These are phyloP conservation scores for Trypanosoma boissoni DNA, from an alignment of 208 protist species.

Conservation along the genomic window DNA sequence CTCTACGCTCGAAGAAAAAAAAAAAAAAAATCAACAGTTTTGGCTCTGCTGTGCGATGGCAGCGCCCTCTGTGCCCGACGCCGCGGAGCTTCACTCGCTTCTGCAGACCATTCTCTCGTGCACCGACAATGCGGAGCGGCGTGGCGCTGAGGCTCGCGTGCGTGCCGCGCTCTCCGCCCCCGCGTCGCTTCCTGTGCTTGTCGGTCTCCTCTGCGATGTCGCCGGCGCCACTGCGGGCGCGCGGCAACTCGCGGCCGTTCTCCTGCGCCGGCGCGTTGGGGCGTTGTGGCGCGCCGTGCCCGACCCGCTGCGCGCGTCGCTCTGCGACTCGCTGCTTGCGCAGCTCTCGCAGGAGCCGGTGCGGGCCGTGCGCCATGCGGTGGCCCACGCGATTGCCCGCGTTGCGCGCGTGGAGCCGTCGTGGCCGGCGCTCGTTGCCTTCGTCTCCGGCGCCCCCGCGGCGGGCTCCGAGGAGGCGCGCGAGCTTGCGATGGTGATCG, in stretches of 20 bases:
- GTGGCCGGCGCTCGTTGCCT: conserved; percentile 64
- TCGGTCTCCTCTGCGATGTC: conserved; percentile 43
- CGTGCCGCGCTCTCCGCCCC: conserved; percentile 37
- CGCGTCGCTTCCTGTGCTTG: conserved; percentile 46
- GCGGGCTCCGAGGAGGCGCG: conserved; percentile 63
- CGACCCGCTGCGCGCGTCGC: conserved; percentile 32
- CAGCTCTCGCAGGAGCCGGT: conserved; percentile 61
- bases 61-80: not conserved
- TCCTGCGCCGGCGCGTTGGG: conserved; percentile 79
- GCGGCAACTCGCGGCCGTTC: conserved; percentile 77
- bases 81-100: conserved; percentile 44
- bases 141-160: conserved; percentile 47
- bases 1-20: not conserved
- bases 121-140: conserved; percentile 68
- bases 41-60: not conserved
- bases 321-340: conserved; percentile 62
- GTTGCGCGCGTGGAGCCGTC: conserved; percentile 71
- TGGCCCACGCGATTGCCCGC: conserved; percentile 76
- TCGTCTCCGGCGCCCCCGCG: conserved; percentile 29
- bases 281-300: conserved; percentile 63
- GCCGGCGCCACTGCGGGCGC: conserved; percentile 38
- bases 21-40: not conserved
- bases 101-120: conserved; percentile 50
- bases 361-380: conserved; percentile 62
- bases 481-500: conserved; percentile 82